Evolutionary conservation across 192 early-diverging fungal species (phyloP).

Genomic region (Lobosporangium transversale): DNA sequence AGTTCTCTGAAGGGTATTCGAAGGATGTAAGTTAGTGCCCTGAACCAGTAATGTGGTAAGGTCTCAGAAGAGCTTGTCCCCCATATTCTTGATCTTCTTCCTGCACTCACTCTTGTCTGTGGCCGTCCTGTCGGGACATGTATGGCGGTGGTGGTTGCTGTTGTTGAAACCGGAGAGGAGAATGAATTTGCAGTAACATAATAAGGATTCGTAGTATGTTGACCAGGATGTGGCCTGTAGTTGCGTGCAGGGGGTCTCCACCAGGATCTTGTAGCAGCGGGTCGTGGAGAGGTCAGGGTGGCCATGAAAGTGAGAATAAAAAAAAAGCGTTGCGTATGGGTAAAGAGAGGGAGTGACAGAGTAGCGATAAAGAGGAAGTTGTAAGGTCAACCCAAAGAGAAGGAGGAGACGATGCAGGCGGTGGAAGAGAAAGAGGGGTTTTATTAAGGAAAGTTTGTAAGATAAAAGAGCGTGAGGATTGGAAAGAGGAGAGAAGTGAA

Average conservation of each 20-base stretch:
- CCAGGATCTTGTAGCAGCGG: constrained; percentile 16
- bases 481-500: not conserved
- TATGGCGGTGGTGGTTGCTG: not conserved
- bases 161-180: not conserved
- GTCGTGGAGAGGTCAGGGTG: not conserved
- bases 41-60: constrained; percentile 21
- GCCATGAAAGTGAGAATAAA: too few relatives aligned
- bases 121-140: not conserved
- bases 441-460: too few relatives aligned
- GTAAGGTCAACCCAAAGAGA: not conserved
- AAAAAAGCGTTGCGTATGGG: not conserved
- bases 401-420: not conserved
- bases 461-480: too few relatives aligned
- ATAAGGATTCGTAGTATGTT: constrained; percentile 8
- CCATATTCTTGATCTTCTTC: too few relatives aligned
- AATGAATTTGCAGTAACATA: not conserved
- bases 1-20: constrained; percentile 47
- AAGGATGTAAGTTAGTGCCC: constrained; percentile 27
- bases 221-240: constrained; percentile 35
- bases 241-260: constrained; percentile 41
- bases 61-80: constrained; percentile 19
- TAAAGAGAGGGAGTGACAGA: too few relatives aligned
- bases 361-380: not conserved
- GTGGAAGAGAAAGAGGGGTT: too few relatives aligned
- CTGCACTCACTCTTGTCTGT: too few relatives aligned